Evolutionary conservation across 2,329 filamentous ascomycete species (phyloP), one percentile per base, ranked within the genome.

Genomic region (Zalaria sp.): DNA sequence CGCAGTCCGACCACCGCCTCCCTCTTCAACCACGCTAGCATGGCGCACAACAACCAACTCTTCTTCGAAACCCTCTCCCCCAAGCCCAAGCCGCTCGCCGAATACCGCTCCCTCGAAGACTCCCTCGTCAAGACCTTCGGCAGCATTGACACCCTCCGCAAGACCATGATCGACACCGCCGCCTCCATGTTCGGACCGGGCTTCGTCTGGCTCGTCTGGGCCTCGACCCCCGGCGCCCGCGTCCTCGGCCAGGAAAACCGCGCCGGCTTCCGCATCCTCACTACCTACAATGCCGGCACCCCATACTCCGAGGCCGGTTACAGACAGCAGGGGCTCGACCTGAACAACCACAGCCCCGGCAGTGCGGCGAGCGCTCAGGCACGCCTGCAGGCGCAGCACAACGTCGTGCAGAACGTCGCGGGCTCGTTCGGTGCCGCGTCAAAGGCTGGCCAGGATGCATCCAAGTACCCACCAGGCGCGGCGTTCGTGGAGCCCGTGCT

Each of bases 1-100:
- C 85, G 87, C 61, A 76, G 91, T 55, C 81, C 89, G 36, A 71
- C 72, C 51, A 71, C 75, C 48, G 91, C 91, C 35, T 72, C 80
- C 52, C 69, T 81, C 59, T 98, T 98, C 78, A 98, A 96, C 74
- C 77, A 93, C 61, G 91, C 91, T 61, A 93, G 85, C 53, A 93
- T 93, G 83, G 84, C 86, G 43, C 82, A 84, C 72, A 96, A 96
- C 75, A 95, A 79, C 62, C 73, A 79, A 59, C 81, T 86, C 69
- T 89, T 86, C 75, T 88, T 89, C 72, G 60, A 74, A 51, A 45
- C 46, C 43, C 52, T 53, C 45, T 48, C 47, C 27, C 49, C 46
- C 25, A 41, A 47, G 4, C 37, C 41, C 25, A 32, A 63, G 54
- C 59, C 65, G 47, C 59, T 71, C 57, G 57, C 52, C 41, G 81